phyloP scores from a whole-genome alignment of 768 basidiomycete species.

The Atractiella rhizophila region DNA sequence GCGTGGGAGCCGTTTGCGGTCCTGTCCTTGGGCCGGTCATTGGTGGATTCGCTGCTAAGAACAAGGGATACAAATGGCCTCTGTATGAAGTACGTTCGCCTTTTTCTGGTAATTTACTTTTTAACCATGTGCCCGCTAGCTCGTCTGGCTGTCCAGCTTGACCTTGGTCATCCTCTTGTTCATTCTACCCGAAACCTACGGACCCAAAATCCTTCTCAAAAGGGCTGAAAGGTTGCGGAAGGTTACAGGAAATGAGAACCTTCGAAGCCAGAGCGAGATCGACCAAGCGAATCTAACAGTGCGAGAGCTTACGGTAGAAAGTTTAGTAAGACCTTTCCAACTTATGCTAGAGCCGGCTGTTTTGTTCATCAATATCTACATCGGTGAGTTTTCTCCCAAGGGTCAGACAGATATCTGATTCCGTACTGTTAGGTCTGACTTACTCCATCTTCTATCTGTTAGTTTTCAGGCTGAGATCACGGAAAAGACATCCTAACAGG shows the following conservation, averaged over 20 bases:
- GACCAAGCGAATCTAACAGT: too few relatives aligned
- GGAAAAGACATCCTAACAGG: not conserved
- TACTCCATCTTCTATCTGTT: conserved; percentile 4
- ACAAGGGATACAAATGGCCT: conserved; percentile 21
- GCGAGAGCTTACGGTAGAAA: conserved; percentile 3
- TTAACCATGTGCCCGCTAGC: too few relatives aligned
- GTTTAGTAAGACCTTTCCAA: conserved; percentile 17
- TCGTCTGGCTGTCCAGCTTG: conserved; percentile 19
- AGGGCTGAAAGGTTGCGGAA: conserved; percentile 21
- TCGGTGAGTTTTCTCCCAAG: conserved; percentile 16
- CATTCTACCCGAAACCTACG: conserved; percentile 20
- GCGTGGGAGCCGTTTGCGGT: conserved; percentile 14
- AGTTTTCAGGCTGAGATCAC: not conserved
- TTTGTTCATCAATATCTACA: conserved; percentile 19
- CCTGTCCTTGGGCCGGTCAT: conserved; percentile 13
- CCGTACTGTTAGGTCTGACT: not conserved
- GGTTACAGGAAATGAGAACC: conserved; percentile 19
- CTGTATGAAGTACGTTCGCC: too few relatives aligned
- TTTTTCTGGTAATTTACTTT: too few relatives aligned
- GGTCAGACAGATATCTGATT: conserved; percentile 4
- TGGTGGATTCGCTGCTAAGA: conserved; percentile 19
- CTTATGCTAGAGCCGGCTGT: conserved; percentile 19
- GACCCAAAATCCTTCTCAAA: conserved; percentile 19
- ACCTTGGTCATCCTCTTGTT: conserved; percentile 18
- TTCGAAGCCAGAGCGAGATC: conserved; percentile 17